Base-by-base conservation (phyloP, 2,329 filamentous ascomycete species). In the Penicillium glabrum region DNA sequence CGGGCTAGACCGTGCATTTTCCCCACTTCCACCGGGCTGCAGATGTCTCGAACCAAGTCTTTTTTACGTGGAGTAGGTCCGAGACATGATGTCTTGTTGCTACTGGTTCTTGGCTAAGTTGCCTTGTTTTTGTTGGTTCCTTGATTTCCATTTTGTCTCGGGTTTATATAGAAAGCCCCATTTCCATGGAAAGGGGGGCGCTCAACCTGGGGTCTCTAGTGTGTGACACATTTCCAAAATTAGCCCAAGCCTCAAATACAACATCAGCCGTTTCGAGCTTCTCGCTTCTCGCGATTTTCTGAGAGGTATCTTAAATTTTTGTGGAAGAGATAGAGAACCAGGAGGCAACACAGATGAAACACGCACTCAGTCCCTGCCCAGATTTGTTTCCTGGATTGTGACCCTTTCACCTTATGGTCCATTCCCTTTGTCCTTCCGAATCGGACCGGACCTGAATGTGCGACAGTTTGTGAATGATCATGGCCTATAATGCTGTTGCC, bases 401-500 rank as follows among this genome's bases (percentile, higher is more conserved):
- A 27, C 27, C 27, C 27, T 47, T 43, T 51, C 19, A 29, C 8
- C 35, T 45, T 37, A 47, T 49, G 43, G 37, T 29, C 47, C 26
- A 24, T 11, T 51, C 21, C 43, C 11, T 41, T 41, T 41, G 39
- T 23, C 37, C 23, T 48, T 43, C 23, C 46, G 27, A 54, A 58
- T 54, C 45, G 45, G 56, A 57, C 57, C 57, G 44, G 45, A 46
- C 56, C 60, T 64, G 57, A 44, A 63, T 61, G 58, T 59, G 35
- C 29, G 39, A 23, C 39, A 21, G 14, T 27, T 11, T 35, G 19
- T 57, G 51, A 48, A 54, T 51, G 46, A 68, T 57, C 48, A 79
- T 79, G 77, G 72, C 71, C 48, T 79, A 79, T 70, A 77, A 76
- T 60, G 70, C 73, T 58, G 59, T 79, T 60, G 71, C 75, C 51